phyloP scores from a whole-genome alignment of 768 basidiomycete genomes.

The Boletus vermiculosoides region DNA sequence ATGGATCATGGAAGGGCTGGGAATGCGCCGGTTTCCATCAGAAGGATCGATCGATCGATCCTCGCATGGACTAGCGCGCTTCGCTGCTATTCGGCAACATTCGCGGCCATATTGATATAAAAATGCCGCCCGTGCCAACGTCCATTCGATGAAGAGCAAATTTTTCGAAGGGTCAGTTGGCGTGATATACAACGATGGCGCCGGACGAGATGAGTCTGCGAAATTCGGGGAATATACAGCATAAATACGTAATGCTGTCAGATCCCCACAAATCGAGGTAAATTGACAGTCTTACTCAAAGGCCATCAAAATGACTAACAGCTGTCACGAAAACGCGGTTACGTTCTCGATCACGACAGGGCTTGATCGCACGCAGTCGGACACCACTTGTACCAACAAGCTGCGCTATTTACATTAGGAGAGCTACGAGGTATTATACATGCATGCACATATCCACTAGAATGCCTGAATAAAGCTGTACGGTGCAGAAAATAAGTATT shows the following conservation, averaged over 20 bases:
- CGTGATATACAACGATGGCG: conserved; percentile 3
- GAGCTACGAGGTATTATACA: conserved; percentile 34
- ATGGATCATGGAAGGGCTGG: background rate
- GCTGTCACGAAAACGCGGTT: conserved; percentile 10
- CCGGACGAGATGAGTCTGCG: conserved; percentile 11
- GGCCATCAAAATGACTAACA: conserved; percentile 32
- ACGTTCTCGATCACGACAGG: conserved; percentile 13
- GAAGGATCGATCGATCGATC: conserved; percentile 29
- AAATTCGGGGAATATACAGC: conserved; percentile 12
- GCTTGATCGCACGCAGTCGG: background rate
- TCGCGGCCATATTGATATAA: conserved; percentile 1
- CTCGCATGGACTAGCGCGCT: conserved; percentile 20
- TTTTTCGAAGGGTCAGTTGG: conserved; percentile 10
- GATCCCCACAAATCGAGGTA: conserved; percentile 31
- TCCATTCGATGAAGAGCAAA: conserved; percentile 1
- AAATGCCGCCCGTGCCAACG: background rate
- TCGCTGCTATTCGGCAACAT: conserved; percentile 7
- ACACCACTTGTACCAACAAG: conserved; percentile 1
- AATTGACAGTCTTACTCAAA: conserved; percentile 32
- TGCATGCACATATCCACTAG: conserved; percentile 40
- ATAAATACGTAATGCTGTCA: conserved; percentile 28
- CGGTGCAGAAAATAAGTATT: conserved; percentile 35
- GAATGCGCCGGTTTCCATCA: conserved; percentile 29
- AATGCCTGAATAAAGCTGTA: conserved; percentile 36
- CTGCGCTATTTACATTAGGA: conserved; percentile 34